Conservation (phyloP, 495 filamentous ascomycete genomes). For the Neurospora hispaniola region DNA sequence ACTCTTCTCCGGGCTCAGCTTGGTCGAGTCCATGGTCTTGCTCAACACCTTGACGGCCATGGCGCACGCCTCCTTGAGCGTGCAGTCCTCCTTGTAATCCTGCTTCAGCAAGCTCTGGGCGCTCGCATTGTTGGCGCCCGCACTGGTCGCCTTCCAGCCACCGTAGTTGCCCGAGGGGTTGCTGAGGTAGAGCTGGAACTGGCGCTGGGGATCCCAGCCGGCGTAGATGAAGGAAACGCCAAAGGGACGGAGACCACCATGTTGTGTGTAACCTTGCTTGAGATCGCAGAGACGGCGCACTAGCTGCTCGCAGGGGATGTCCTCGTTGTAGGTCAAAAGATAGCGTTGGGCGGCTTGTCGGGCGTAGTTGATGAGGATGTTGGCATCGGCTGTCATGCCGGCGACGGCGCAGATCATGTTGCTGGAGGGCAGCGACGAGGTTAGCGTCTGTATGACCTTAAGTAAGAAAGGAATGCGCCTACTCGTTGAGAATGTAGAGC, state of each 20-base stretch:
- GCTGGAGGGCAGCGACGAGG: slow-evolving; percentile 35
- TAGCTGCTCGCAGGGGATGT: slow-evolving; percentile 98
- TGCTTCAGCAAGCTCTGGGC: slow-evolving; percentile 97
- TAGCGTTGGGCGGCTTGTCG: slow-evolving; percentile 93
- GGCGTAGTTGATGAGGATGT: slow-evolving; percentile 99
- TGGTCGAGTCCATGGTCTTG: slow-evolving; percentile 99
- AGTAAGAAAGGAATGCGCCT: slow-evolving; percentile 17
- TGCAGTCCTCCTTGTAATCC: slow-evolving; percentile 97
- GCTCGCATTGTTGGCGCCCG: slow-evolving; percentile 95
- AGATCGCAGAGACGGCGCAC: slow-evolving; percentile 94
- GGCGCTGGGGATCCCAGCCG: slow-evolving; percentile 84
- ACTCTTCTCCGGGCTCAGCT: slow-evolving; percentile 98
- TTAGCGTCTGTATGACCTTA: background rate
- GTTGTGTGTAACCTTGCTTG: slow-evolving; percentile 99
- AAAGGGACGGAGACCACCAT: slow-evolving; percentile 93
- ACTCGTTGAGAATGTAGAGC: slow-evolving; percentile 99
- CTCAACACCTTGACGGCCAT: slow-evolving; percentile 98
- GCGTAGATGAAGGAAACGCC: slow-evolving; percentile 99
- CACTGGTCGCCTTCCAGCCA: slow-evolving; percentile 97
- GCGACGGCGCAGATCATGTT: slow-evolving; percentile 99
- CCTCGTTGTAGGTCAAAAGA: slow-evolving; percentile 98
- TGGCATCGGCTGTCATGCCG: slow-evolving; percentile 98
- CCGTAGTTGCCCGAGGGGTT: slow-evolving; percentile 99
- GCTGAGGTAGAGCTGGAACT: slow-evolving; percentile 99
- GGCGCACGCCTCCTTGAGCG: slow-evolving; percentile 90